Evolutionary conservation across 257 asterid species (phyloP).

Genomic region (Ilex asprella): DNA sequence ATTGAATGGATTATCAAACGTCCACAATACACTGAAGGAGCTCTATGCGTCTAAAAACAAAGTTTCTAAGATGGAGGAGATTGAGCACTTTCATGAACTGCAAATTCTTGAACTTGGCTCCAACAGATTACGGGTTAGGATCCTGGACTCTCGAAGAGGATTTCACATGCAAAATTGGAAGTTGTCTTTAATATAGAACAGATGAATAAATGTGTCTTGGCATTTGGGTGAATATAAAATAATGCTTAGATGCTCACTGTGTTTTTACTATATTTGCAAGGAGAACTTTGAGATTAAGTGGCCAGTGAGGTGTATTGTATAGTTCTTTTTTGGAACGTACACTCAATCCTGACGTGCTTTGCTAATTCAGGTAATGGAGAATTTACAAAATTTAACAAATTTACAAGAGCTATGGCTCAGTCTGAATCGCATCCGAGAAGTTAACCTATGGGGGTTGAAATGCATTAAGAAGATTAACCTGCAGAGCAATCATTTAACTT

Average conservation of each 20-base stretch:
- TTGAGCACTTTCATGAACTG: slow-evolving; percentile 71
- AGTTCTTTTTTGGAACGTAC: not conserved
- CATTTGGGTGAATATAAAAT: too few relatives aligned
- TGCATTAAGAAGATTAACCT: slow-evolving; percentile 88
- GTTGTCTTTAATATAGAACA: slow-evolving; percentile 11
- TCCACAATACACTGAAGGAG: slow-evolving; percentile 67
- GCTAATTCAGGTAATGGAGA: slow-evolving; percentile 73
- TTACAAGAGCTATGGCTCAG: slow-evolving; percentile 98
- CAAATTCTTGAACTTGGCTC: slow-evolving; percentile 97
- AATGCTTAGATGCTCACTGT: too few relatives aligned
- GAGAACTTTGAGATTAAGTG: too few relatives aligned
- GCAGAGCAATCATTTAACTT: slow-evolving; percentile 90
- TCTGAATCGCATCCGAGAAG: slow-evolving; percentile 77
- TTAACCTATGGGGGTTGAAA: slow-evolving; percentile 84
- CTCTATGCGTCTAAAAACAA: slow-evolving; percentile 93
- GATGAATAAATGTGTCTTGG: not conserved
- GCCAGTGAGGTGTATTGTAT: too few relatives aligned
- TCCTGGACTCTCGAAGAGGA: slow-evolving; percentile 13
- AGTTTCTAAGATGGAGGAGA: slow-evolving; percentile 84
- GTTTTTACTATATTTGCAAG: too few relatives aligned
- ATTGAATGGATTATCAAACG: slow-evolving; percentile 65
- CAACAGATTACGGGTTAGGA: slow-evolving; percentile 74
- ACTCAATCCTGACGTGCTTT: slow-evolving; percentile 8
- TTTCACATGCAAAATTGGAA: slow-evolving; percentile 6
- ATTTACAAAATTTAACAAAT: slow-evolving; percentile 47